These are phyloP conservation scores for Camellia japonica DNA, from an alignment of 148 eudicot species.

Conservation along the genomic window DNA sequence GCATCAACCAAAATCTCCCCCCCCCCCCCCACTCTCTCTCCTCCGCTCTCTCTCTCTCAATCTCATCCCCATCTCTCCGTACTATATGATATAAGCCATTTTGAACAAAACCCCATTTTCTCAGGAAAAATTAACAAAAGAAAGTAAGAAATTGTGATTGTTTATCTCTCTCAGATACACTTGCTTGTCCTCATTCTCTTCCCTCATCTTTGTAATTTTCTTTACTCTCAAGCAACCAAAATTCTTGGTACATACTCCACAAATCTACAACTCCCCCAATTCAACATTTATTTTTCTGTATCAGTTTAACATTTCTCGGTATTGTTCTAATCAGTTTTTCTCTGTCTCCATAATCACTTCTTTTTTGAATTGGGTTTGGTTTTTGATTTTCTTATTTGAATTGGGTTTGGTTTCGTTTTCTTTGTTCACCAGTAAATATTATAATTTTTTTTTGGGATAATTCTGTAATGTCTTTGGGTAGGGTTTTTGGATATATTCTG, in stretches of 20 bases:
- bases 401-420: constrained; percentile 6
- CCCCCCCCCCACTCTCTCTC: too few species aligned
- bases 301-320: background rate
- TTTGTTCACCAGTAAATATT: background rate
- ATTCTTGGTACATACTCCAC: background rate
- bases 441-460: background rate
- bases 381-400: background rate
- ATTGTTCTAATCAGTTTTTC: background rate
- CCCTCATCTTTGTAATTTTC: background rate
- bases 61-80: too few species aligned
- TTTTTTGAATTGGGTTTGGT: background rate
- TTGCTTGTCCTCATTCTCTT: background rate
- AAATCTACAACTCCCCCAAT: background rate
- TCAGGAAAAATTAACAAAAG: too few species aligned
- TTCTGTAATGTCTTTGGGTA: background rate
- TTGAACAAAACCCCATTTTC: background rate
- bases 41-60: too few species aligned
- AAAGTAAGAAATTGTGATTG: background rate
- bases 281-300: background rate
- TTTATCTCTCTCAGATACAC: background rate
- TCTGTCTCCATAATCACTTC: too few species aligned
- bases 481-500: background rate
- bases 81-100: too few species aligned
- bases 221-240: background rate
- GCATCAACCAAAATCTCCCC: too few species aligned